Evolutionary conservation across 1,139 yeast species (phyloP), one percentile per base, ranked within the genome.

Genomic region (Williopsis jadinii): DNA sequence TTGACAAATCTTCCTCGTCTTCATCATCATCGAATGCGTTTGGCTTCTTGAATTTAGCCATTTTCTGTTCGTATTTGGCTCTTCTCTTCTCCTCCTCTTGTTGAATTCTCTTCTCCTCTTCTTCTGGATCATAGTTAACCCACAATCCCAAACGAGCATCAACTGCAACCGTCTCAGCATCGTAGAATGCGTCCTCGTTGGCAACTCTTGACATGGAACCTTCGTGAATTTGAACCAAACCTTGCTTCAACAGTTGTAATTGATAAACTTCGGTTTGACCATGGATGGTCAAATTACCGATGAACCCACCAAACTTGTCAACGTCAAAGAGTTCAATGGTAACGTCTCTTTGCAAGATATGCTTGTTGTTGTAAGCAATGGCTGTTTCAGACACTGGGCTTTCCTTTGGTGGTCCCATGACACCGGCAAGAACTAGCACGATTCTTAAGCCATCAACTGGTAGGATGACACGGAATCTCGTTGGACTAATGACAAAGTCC

Each of bases 221-320:
- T 38, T 75, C 87, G 54, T 85, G 94, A 15, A 77, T 62, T 49
- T 74, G 70, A 13, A 77, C 84, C 42, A 74, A 70, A 2, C 95
- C 96, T 45, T 74, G 74, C 38, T 71, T 71, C 47, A 84, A 68
- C 43, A 87, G 67, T n/a, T 67, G 61, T 6, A 72, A 65, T 53
- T 84, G 88, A 42, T 83, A 70, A 11, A 95, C 88, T 30, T 64
- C 58, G 24, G 70, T 64, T 38, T 71, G 70, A 9, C 76, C 71
- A 24, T 74, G 74, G 11, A 77, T 58, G 56, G 67, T 83, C 41
- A 85, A 55, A 53, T 81, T 77, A 40, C 95, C 95, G 57, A 85
- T 77, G 53, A 86, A 87, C 0, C 84, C 85, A 45, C 95, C 95
- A 46, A 82, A 70, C 56, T 80, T 84, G 59, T 87, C 96, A 42